Base-by-base conservation (phyloP, 1,139 yeast species). In the Meyerozyma sp. region DNA sequence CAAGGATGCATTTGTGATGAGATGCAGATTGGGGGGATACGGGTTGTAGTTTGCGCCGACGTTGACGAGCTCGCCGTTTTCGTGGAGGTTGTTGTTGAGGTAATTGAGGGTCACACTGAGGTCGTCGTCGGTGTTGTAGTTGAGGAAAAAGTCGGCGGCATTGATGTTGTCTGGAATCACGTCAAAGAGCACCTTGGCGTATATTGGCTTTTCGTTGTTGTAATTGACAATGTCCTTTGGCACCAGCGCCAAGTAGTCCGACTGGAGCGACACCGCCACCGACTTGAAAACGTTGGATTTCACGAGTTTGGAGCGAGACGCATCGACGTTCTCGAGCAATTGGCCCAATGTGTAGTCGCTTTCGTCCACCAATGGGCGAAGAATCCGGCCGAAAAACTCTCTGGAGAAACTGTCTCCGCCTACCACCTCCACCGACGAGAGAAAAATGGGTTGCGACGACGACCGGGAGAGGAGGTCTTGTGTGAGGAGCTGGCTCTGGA, bases 381-480 rank as follows among this genome's bases (percentile, higher is more conserved):
- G 60, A 35, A 77, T 58, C 51, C 73, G 75, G 44, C 59, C 57
- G 60, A 74, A 75, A 55, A 77, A 77, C 37, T 67, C 66, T 42
- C 64, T 60, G 39, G 77, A 65, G 53, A 77, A 75, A 7, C 65
- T 58, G 39, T 74, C 78, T 13, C 79, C 81, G 6, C 82, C 82
- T 42, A 53, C 56, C 35, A 78, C 73, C 44, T 76, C 77, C 26
- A 78, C 68, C 39, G 65, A 55, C 11, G 76, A 65, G 40, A 78
- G 61, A 46, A 65, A 70, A 28, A 78, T 63, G 3, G 81, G 80
- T 47, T 65, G 72, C 2, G 70, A 52, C 2, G 58, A 53, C 35
- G 75, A 63, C 37, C 61, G 55, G 18, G 52, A 52, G 44, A 71
- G 53, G 28, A 69, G 52, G 41, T 68, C 72, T 47, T 68, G 63